These are phyloP conservation scores for Umbelopsis ramanniana DNA, from an alignment of 192 early-diverging fungal genomes.

Conservation along the genomic window DNA sequence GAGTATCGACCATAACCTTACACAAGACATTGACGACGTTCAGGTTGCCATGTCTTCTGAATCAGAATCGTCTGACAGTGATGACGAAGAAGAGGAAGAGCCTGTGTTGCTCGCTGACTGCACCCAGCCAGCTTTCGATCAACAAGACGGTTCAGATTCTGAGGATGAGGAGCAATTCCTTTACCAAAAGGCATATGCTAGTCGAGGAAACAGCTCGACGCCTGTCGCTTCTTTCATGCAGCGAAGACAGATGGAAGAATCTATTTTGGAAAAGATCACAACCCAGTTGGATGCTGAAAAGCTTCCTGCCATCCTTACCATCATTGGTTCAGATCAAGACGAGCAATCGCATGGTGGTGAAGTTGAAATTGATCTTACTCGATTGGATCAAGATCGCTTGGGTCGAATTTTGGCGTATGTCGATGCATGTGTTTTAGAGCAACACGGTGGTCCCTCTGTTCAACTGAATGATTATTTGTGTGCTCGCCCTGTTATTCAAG, in stretches of 20 bases:
- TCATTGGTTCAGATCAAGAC: conserved; percentile 30
- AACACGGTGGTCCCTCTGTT: conserved; percentile 36
- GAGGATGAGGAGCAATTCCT: conserved; percentile 19
- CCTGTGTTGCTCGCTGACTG: neutral
- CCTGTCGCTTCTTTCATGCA: conserved; percentile 31
- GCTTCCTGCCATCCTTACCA: conserved; percentile 37
- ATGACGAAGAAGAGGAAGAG: conserved; percentile 11
- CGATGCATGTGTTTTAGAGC: conserved; percentile 40
- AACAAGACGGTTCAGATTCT: conserved; percentile 31
- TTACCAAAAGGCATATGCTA: conserved; percentile 12
- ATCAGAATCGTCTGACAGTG: conserved; percentile 10
- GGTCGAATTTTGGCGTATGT: conserved; percentile 40
- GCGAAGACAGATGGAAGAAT: conserved; percentile 39
- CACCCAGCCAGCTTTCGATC: conserved; percentile 10
- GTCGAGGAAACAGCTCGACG: neutral
- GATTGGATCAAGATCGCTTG: conserved; percentile 37
- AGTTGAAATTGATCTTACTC: conserved; percentile 41
- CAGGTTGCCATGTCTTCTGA: neutral
- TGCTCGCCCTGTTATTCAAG: neutral
- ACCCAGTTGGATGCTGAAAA: conserved; percentile 36
- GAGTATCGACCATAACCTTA: neutral
- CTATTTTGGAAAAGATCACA: conserved; percentile 37
- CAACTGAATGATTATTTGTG: conserved; percentile 18
- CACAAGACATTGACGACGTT: conserved; percentile 10
- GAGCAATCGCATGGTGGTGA: conserved; percentile 30